A percentile compares a stretch with the other conserved stretches of the same genome.
These are phyloP conservation scores for Apophysomyces ossiformis DNA, from an alignment of 371 early-diverging fungal genomes.

Conservation along the genomic window DNA sequence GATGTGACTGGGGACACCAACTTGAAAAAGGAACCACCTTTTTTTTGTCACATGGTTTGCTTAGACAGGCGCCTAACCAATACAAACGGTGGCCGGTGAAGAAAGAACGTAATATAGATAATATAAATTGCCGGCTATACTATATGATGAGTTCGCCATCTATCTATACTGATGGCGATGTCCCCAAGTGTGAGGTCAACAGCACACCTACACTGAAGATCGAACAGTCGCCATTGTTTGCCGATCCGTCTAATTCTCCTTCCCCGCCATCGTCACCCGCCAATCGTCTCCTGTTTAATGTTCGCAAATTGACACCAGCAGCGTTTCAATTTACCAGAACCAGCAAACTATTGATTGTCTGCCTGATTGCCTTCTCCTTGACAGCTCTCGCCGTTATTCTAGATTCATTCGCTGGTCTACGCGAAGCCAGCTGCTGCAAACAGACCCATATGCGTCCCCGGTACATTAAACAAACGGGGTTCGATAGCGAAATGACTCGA, in stretches of 20 bases:
- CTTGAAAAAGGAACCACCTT: too few species aligned
- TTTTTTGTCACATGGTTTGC: background rate
- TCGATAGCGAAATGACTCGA: constrained; percentile 68
- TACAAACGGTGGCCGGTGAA: constrained; percentile 2
- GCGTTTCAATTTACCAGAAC: constrained; percentile 25
- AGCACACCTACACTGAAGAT: background rate
- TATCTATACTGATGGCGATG: background rate
- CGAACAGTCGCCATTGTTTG: background rate
- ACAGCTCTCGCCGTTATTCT: constrained; percentile 39
- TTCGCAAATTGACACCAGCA: constrained; percentile 20
- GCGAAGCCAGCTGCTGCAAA: constrained; percentile 74
- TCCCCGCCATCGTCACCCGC: constrained; percentile 10
- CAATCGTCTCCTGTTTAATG: constrained; percentile 10
- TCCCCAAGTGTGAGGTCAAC: background rate
- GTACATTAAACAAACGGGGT: constrained; percentile 67
- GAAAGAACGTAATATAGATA: background rate
- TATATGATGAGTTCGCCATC: constrained; percentile 1
- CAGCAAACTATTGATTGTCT: constrained; percentile 23
- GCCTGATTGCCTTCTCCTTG: constrained; percentile 32
- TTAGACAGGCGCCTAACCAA: background rate
- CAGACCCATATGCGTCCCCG: constrained; percentile 85
- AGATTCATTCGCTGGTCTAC: constrained; percentile 66
- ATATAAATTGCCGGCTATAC: background rate
- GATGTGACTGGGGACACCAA: too few species aligned
- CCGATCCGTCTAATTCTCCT: constrained; percentile 1